These are phyloP conservation scores for Cladosporium phlei DNA, from an alignment of 2,329 filamentous ascomycete species.

Conservation along the genomic window DNA sequence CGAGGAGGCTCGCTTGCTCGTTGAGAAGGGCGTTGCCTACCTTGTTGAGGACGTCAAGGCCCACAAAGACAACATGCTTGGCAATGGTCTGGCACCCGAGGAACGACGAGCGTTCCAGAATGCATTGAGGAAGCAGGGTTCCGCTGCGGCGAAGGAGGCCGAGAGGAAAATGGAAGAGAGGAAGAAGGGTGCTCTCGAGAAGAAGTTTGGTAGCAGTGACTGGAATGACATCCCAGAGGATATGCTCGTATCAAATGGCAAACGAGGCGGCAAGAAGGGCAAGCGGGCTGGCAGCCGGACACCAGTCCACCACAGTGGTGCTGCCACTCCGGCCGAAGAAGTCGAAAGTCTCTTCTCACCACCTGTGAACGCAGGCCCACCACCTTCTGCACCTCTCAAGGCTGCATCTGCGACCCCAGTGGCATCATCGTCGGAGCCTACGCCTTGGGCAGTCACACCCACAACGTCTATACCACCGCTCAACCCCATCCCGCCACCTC, in stretches of 20 bases:
- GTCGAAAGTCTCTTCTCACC: constrained; percentile 28
- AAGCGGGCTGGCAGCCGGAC: constrained; percentile 16
- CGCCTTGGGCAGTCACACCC: constrained; percentile 41
- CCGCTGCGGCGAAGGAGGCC: constrained; percentile 44
- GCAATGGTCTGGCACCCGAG: constrained; percentile 45
- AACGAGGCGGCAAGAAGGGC: constrained; percentile 16
- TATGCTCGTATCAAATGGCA: constrained; percentile 25
- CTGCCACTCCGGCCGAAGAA: constrained; percentile 19
- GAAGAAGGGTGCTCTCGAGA: constrained; percentile 48
- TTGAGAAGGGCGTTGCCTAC: constrained; percentile 70
- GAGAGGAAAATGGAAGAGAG: constrained; percentile 46
- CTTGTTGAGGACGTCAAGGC: constrained; percentile 72
- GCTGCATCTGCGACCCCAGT: constrained; percentile 14
- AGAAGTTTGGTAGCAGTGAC: constrained; percentile 37
- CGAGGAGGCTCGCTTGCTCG: constrained; percentile 79
- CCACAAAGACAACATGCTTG: constrained; percentile 61
- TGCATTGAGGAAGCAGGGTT: constrained; percentile 52
- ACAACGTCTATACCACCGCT: constrained; percentile 47
- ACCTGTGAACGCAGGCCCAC: constrained; percentile 19
- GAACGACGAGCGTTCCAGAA: constrained; percentile 60
- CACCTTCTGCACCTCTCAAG: constrained; percentile 1
- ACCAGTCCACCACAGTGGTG: constrained; percentile 8
- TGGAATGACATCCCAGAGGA: constrained; percentile 35
- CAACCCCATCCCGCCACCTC: constrained; percentile 12
- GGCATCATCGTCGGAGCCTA: constrained; percentile 14